Evolutionary conservation across 2,329 filamentous ascomycete genomes (phyloP), one percentile per base, ranked within the genome.

Genomic region (Colletotrichum coccodes): DNA sequence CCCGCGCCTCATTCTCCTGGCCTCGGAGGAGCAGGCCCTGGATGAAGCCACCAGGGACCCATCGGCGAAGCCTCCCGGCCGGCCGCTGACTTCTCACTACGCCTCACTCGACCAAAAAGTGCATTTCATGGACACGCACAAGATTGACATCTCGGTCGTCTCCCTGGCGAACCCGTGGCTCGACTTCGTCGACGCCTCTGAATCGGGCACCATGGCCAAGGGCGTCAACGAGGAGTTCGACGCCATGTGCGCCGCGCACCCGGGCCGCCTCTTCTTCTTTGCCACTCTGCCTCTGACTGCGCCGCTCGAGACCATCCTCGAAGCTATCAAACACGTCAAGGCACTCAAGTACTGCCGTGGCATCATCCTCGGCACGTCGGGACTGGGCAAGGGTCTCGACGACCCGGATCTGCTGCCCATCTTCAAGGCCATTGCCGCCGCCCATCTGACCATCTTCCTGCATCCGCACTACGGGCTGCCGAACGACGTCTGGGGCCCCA

Each of bases 151-250:
- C 71, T 96, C 93, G 1, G 92, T 97, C 58, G 90, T 98, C 71
- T 96, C 93, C 0, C 89, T 97, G 26, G 95, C 95, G 16, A 98
- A 98, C 76, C 95, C 95, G 0, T 98, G 95, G 95, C 87, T 98
- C 2, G 95, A 98, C 80, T 98, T 97, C 76, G 81, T 97, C 0
- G 77, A 84, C 11, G 76, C 88, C 0, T 78, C 83, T 4, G 87
- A 91, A 72, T 92, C 93, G 0, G 87, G 86, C 2, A 77, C 80
- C 34, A 89, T 91, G 56, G 94, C 94, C 1, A 76, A 81, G 60
- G 84, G 84, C 1, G 91, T 97, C 78, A 98, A 97, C 78, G 84
- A 91, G 72, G 93, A 95, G 72, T 91, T 97, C 60, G 89, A 94
- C 57, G 75, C 78, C 50, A 91, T 94, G 79, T 97, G 95, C 81